Evolutionary conservation across 176 grass and related monocot genomes (phyloP).

Genomic region (Thinopyrum elongatum): DNA sequence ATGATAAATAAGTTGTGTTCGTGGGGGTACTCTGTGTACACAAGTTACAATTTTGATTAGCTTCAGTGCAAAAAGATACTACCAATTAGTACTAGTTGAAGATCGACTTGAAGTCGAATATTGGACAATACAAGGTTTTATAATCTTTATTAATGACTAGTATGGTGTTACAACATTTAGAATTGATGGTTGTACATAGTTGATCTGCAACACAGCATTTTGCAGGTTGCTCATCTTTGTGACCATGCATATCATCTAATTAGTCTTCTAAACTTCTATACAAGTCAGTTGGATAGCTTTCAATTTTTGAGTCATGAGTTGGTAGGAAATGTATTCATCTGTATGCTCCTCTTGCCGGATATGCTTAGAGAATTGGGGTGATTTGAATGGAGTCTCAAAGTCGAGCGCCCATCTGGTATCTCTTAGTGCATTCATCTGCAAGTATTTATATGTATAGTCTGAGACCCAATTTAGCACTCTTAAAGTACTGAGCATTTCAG

Average conservation of each 20-base stretch:
- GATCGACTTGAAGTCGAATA: not conserved
- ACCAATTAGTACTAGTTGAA: not conserved
- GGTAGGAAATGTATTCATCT: constrained; percentile 16
- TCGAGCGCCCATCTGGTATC: not conserved
- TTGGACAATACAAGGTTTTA: not conserved
- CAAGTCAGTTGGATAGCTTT: constrained; percentile 3
- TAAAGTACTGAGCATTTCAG: constrained; percentile 4
- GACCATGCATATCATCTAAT: constrained; percentile 6
- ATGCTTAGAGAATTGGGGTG: constrained; percentile 11
- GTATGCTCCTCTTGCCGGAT: constrained; percentile 17
- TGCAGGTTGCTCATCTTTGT: constrained; percentile 13
- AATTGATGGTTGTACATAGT: not conserved
- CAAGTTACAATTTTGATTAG: not conserved
- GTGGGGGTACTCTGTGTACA: not conserved
- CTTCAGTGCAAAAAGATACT: not conserved
- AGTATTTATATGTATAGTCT: not conserved
- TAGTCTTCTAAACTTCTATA: not conserved
- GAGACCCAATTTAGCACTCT: too few species aligned
- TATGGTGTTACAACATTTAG: not conserved
- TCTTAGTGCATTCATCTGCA: not conserved
- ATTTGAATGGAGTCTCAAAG: not conserved
- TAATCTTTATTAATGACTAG: constrained; percentile 5
- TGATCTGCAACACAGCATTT: constrained; percentile 2
- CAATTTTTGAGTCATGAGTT: constrained; percentile 27
- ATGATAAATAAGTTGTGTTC: not conserved